Evolutionary conservation across 345 rosid species (phyloP).

Genomic region (Eucalyptus pauciflora): DNA sequence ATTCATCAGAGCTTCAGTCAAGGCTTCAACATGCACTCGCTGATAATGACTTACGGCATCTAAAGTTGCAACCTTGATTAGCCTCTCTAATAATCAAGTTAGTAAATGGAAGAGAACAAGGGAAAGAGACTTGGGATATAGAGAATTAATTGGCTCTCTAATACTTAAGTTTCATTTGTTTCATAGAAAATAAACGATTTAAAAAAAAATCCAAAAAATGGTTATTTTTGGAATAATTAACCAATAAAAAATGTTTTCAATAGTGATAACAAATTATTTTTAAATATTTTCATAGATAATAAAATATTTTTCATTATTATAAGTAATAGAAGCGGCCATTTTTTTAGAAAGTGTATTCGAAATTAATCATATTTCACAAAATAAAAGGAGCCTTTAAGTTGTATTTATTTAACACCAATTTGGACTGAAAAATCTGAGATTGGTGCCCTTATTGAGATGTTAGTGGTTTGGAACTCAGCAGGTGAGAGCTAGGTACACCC

Average conservation of each 20-base stretch:
- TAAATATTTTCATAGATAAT: accelerated
- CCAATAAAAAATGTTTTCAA: not conserved
- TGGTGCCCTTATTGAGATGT: accelerated
- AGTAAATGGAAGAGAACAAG: not conserved
- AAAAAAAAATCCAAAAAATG: accelerated
- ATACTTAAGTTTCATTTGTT: not conserved
- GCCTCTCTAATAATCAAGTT: not conserved
- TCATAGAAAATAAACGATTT: accelerated
- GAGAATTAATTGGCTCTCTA: not conserved
- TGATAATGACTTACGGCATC: not conserved
- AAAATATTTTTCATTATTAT: not conserved
- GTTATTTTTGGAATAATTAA: not conserved
- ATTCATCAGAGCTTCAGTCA: not conserved
- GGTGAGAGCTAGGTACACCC: not conserved
- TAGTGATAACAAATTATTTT: not conserved
- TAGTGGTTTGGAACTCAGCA: not conserved
- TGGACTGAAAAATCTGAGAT: accelerated
- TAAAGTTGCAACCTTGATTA: not conserved
- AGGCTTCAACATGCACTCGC: not conserved
- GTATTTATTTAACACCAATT: not conserved
- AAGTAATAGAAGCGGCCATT: accelerated
- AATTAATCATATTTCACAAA: not conserved
- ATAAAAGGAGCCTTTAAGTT: not conserved
- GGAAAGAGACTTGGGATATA: not conserved
- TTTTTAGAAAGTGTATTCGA: not conserved